Evolutionary conservation across 2,329 filamentous ascomycete species (phyloP).

Genomic region (Clarireedia sp.): DNA sequence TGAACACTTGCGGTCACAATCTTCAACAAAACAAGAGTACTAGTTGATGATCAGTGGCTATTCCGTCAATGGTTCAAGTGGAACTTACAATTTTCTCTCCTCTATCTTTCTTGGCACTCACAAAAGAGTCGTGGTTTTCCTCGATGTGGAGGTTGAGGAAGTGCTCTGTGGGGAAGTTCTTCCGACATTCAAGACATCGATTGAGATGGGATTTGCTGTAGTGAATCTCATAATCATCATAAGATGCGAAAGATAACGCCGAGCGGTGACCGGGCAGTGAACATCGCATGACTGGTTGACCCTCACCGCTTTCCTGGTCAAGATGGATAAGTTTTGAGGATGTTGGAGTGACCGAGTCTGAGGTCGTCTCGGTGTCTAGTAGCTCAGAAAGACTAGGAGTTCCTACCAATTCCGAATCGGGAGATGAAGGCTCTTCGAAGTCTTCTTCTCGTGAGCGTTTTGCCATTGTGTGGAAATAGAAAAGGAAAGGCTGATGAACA

Average conservation of each 20-base stretch:
- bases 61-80: background rate
- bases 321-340: constrained; percentile 53
- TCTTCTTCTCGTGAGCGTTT: constrained; percentile 51
- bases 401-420: constrained; percentile 26
- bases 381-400: constrained; percentile 7
- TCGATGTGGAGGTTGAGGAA: constrained; percentile 79
- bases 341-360: constrained; percentile 21
- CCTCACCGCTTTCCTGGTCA: constrained; percentile 45
- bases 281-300: constrained; percentile 59
- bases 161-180: constrained; percentile 80
- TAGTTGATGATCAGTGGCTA: constrained; percentile 31
- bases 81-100: constrained; percentile 75
- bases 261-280: constrained; percentile 71
- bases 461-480: constrained; percentile 38
- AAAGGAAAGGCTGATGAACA: constrained; percentile 9
- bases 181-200: constrained; percentile 74
- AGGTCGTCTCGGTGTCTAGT: constrained; percentile 22
- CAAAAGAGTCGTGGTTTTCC: constrained; percentile 82
- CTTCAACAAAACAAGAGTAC: constrained; percentile 86
- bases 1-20: constrained; percentile 76
- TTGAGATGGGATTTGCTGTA: constrained; percentile 76
- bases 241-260: constrained; percentile 61
- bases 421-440: constrained; percentile 35
- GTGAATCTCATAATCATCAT: constrained; percentile 79
- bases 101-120: constrained; percentile 60